Evolutionary conservation across 2,329 filamentous ascomycete species (phyloP).

Genomic region (Fusarium fracticaudum): DNA sequence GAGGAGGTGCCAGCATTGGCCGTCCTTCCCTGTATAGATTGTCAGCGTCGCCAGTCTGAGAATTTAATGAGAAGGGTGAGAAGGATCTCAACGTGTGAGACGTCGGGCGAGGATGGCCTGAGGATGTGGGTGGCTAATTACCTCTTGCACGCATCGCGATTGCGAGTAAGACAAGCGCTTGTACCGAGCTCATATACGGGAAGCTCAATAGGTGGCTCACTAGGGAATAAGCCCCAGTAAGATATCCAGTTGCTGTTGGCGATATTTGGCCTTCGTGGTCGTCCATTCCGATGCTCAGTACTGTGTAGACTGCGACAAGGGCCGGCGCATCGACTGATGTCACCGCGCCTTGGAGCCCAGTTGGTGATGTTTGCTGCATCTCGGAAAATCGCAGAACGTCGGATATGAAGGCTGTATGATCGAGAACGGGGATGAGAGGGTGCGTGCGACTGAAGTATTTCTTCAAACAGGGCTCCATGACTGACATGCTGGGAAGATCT

Average conservation of each 20-base stretch:
- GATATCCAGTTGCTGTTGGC: conserved; percentile 13
- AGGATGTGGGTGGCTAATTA: not conserved
- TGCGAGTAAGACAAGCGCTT: conserved; percentile 27
- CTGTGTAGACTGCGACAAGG: conserved; percentile 22
- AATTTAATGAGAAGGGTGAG: not conserved
- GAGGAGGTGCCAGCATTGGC: conserved; percentile 32
- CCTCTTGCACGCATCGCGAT: conserved; percentile 30
- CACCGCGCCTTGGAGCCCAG: conserved; percentile 20
- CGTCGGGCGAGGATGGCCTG: not conserved
- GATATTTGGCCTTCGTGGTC: conserved; percentile 22
- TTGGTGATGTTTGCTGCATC: conserved; percentile 17
- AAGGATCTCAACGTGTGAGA: not conserved
- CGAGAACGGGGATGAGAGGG: conserved; percentile 29
- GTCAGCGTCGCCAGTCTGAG: not conserved
- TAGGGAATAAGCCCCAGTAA: conserved; percentile 29
- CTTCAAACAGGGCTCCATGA: conserved; percentile 33
- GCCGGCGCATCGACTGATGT: conserved; percentile 18
- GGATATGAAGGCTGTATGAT: conserved; percentile 25
- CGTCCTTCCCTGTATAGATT: conserved; percentile 20
- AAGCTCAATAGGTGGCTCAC: conserved; percentile 29
- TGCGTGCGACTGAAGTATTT: conserved; percentile 36
- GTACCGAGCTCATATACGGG: conserved; percentile 34
- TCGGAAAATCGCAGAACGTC: conserved; percentile 29
- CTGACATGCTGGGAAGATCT: conserved; percentile 20
- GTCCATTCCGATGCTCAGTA: conserved; percentile 31